These are phyloP conservation scores for Tremella mesenterica DNA, from an alignment of 768 basidiomycete species.

Conservation along the genomic window DNA sequence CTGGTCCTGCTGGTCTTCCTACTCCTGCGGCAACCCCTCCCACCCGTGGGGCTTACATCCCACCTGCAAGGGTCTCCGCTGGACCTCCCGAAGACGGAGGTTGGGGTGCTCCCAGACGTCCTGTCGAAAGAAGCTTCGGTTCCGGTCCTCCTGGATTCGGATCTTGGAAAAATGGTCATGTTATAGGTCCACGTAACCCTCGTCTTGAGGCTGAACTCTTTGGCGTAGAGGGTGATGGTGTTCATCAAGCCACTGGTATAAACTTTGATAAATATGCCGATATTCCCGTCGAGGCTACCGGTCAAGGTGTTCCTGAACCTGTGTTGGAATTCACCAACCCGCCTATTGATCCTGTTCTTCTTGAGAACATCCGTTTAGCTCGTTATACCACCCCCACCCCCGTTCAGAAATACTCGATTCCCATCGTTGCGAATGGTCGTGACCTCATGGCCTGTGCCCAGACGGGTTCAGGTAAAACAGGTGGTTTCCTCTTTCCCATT, in stretches of 20 bases:
- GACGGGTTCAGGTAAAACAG: conserved; percentile 99
- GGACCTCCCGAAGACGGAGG: conserved; percentile 31
- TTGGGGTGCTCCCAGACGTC: conserved; percentile 26
- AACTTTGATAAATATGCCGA: conserved; percentile 99
- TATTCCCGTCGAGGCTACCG: conserved; percentile 97
- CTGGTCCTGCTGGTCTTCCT: conserved; percentile 24
- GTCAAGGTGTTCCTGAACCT: conserved; percentile 92
- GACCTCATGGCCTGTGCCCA: conserved; percentile 51
- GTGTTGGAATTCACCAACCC: conserved; percentile 75
- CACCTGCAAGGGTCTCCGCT: conserved; percentile 21
- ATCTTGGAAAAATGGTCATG: conserved; percentile 82
- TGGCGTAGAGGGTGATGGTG: conserved; percentile 67
- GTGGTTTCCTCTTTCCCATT: conserved; percentile 97
- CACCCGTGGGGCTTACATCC: conserved; percentile 20
- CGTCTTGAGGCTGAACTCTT: conserved; percentile 94
- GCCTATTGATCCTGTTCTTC: conserved; percentile 81
- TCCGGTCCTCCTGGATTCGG: conserved; percentile 51
- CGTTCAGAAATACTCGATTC: conserved; percentile 99
- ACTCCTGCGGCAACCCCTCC: conserved; percentile 34
- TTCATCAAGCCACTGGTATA: conserved; percentile 79
- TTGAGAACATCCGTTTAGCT: conserved; percentile 89
- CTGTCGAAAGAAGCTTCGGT: conserved; percentile 24
- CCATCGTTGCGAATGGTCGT: conserved; percentile 76
- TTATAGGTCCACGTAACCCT: conserved; percentile 70
- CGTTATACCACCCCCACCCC: conserved; percentile 94